phyloP scores from a whole-genome alignment of 2,329 filamentous ascomycete genomes.

The Sclerotinia spermophila region DNA sequence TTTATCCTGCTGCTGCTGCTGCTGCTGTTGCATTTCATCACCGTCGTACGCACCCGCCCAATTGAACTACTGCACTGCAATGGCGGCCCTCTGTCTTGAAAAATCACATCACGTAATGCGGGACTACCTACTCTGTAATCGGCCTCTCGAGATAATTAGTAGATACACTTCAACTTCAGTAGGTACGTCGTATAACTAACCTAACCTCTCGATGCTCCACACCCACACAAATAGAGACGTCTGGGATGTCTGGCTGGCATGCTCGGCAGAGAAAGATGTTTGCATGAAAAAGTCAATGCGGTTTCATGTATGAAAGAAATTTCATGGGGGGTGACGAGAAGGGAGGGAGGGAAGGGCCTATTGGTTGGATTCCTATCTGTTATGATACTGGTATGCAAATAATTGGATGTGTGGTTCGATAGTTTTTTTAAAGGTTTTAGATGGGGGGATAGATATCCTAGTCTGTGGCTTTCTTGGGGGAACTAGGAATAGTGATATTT shows the following conservation, averaged over 20 bases:
- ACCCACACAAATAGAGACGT: neutral
- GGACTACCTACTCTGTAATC: too few relatives aligned
- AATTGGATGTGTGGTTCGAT: neutral
- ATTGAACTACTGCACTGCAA: neutral
- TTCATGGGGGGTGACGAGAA: neutral
- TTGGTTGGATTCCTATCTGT: neutral
- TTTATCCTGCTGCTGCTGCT: too few relatives aligned
- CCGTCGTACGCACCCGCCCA: too few relatives aligned
- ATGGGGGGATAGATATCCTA: neutral
- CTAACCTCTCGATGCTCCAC: neutral
- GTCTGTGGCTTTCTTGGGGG: neutral
- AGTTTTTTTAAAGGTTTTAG: conserved; percentile 1
- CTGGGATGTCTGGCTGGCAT: neutral
- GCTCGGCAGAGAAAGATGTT: neutral
- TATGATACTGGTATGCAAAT: neutral
- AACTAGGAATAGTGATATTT: neutral
- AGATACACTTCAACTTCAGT: too few relatives aligned
- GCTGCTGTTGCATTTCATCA: too few relatives aligned
- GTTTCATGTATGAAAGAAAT: neutral
- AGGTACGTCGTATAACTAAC: too few relatives aligned
- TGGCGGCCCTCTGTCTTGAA: neutral
- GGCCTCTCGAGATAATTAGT: too few relatives aligned
- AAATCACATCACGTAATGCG: neutral
- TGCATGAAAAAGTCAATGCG: neutral
- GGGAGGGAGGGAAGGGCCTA: neutral